Percentiles rank a stretch among this genome's conserved stretches.
Conservation (phyloP, 306 rosid genomes). For the Casuarina cunninghamiana region DNA sequence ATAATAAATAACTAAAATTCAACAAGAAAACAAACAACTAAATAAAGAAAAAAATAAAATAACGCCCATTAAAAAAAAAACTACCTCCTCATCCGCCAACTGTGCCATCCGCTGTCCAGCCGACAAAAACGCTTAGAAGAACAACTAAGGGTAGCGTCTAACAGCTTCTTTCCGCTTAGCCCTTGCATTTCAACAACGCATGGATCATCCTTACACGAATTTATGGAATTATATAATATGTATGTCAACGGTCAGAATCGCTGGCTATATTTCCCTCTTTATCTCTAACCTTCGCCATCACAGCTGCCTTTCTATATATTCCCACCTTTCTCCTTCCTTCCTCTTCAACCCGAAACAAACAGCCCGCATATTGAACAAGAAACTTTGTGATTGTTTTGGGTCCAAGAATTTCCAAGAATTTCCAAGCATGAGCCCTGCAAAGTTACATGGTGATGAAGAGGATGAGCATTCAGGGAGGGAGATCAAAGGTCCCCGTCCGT, state of each 20-base stretch:
- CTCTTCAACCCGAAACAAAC: background rate
- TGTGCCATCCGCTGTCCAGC: background rate
- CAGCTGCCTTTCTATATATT: background rate
- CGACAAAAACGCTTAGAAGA: background rate
- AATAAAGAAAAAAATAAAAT: background rate
- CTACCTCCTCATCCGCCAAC: background rate
- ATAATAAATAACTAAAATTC: background rate
- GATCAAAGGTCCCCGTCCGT: constrained; percentile 66
- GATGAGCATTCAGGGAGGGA: constrained; percentile 20
- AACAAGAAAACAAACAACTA: too few species aligned
- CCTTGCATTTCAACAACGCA: background rate
- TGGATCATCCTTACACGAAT: background rate
- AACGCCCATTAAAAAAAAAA: background rate
- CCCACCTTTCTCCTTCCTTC: background rate
- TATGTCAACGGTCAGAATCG: constrained; percentile 80
- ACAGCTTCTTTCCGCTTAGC: background rate
- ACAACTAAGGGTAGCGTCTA: constrained; percentile 2
- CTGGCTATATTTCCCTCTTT: constrained; percentile 36
- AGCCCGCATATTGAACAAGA: constrained; percentile 7
- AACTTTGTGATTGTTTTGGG: background rate
- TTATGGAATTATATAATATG: background rate
- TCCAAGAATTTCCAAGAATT: background rate
- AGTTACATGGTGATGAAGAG: constrained; percentile 10
- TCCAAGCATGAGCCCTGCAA: constrained; percentile 36
- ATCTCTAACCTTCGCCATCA: background rate